Percentiles rank a stretch among this genome's conserved stretches.
Evolutionary conservation across 1,139 yeast species (phyloP).

Genomic region (Yamadazyma blattariae): DNA sequence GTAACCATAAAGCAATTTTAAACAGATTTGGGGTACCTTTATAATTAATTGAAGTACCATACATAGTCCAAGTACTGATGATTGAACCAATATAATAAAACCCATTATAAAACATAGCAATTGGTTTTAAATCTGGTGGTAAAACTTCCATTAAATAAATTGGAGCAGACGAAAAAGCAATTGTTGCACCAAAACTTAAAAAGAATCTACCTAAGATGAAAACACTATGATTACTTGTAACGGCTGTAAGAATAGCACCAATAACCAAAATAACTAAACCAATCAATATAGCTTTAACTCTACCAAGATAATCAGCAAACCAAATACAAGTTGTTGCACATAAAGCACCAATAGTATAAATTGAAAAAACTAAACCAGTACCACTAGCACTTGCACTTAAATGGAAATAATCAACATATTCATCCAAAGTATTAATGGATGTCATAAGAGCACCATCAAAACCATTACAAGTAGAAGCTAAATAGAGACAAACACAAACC

Average conservation of each 20-base stretch:
- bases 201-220: conserved; percentile 7
- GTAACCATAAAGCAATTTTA: conserved; percentile 5
- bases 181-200: conserved; percentile 6
- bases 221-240: conserved; percentile 39
- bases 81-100: conserved; percentile 8
- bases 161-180: conserved; percentile 5
- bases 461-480: conserved; percentile 17
- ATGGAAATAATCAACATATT: conserved; percentile 15
- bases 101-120: conserved; percentile 6
- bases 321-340: conserved; percentile 17
- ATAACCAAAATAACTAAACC: conserved; percentile 12
- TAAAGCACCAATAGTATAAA: conserved; percentile 19
- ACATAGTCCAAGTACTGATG: conserved; percentile 33
- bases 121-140: conserved; percentile 5
- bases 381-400: conserved; percentile 13
- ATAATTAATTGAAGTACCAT: conserved; percentile 28
- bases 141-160: conserved; percentile 6
- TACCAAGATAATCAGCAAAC: conserved; percentile 10
- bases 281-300: conserved; percentile 12
- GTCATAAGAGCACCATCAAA: conserved; percentile 19
- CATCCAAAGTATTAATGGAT: conserved; percentile 16
- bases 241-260: conserved; percentile 15
- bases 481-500: conserved; percentile 14
- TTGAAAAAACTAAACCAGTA: conserved; percentile 20
- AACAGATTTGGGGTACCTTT: conserved; percentile 3